phyloP scores from a whole-genome alignment of 2,329 filamentous ascomycete genomes.

The Phaeomoniella chlamydospora region DNA sequence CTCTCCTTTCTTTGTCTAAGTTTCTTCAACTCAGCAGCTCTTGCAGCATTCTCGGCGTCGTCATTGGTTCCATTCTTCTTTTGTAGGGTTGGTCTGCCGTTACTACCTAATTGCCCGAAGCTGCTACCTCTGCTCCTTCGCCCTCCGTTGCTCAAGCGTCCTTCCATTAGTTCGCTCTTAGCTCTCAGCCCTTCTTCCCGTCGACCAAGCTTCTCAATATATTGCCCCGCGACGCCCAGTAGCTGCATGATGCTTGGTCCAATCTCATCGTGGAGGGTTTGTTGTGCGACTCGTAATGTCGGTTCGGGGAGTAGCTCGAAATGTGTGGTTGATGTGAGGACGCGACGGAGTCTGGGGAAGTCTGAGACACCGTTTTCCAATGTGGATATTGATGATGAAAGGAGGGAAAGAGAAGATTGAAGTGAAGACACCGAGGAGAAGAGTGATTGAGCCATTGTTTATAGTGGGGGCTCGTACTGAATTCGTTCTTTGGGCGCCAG shows the following conservation, averaged over 20 bases:
- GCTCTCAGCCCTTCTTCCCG: slow-evolving; percentile 75
- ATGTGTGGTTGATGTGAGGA: slow-evolving; percentile 58
- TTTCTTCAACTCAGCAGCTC: slow-evolving; percentile 49
- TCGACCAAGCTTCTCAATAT: slow-evolving; percentile 68
- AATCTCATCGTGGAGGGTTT: slow-evolving; percentile 74
- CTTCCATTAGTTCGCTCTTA: slow-evolving; percentile 70
- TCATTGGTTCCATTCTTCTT: slow-evolving; percentile 10
- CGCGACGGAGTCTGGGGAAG: slow-evolving; percentile 47
- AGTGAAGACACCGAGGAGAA: slow-evolving; percentile 46
- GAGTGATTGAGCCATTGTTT: slow-evolving; percentile 33
- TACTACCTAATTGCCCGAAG: slow-evolving; percentile 11
- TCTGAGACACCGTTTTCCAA: slow-evolving; percentile 49
- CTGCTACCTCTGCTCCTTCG: slow-evolving; percentile 10
- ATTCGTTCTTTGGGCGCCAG: not conserved
- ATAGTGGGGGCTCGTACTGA: slow-evolving; percentile 2
- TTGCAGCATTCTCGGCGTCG: slow-evolving; percentile 17
- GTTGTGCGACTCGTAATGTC: slow-evolving; percentile 66
- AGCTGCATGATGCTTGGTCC: slow-evolving; percentile 72
- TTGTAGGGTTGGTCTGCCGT: slow-evolving; percentile 4
- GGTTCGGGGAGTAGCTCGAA: slow-evolving; percentile 85
- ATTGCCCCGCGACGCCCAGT: slow-evolving; percentile 65
- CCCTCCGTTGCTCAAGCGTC: slow-evolving; percentile 38
- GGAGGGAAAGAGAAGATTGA: slow-evolving; percentile 43
- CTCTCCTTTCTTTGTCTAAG: slow-evolving; percentile 71
- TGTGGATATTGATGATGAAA: slow-evolving; percentile 48